A percentile compares a stretch with the other conserved stretches of the same genome.
These are phyloP conservation scores for Blastocystis sp. DNA, from an alignment of 352 stramenopile genomes.

Conservation along the genomic window DNA sequence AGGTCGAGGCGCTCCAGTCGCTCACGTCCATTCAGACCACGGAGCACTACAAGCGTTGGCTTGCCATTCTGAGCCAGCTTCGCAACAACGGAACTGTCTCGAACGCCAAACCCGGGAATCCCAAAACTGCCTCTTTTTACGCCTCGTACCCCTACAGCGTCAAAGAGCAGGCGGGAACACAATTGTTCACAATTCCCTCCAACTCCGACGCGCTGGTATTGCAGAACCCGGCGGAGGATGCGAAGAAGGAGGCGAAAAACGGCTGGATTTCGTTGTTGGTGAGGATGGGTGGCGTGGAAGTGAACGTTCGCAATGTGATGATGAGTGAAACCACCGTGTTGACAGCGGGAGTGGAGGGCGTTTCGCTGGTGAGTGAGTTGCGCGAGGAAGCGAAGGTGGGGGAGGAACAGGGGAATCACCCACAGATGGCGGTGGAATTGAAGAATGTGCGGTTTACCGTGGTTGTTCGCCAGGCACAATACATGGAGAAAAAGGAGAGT, in stretches of 20 bases:
- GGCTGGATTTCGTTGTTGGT: background rate
- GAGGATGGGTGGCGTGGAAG: background rate
- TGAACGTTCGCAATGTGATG: background rate
- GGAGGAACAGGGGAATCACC: background rate
- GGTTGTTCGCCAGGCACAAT: background rate
- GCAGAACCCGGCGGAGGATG: no score
- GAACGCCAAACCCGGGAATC: background rate
- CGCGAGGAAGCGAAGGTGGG: background rate
- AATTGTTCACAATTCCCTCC: background rate
- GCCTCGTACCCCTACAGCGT: background rate
- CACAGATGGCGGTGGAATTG: background rate
- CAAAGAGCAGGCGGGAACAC: background rate
- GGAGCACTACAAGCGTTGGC: slow-evolving; percentile 51
- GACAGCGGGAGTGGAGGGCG: background rate
- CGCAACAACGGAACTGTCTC: background rate
- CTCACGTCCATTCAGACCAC: slow-evolving; percentile 17
- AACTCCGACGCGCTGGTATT: background rate
- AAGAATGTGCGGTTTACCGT: background rate
- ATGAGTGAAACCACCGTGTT: background rate
- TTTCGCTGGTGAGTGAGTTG: background rate
- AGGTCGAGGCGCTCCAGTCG: slow-evolving; percentile 1
- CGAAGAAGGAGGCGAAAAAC: background rate
- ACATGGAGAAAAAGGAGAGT: background rate
- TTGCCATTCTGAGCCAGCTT: background rate
- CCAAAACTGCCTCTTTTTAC: background rate